Evolutionary conservation across 164 flowering plant species (phyloP), one percentile per base, ranked within the genome.

Genomic region (Nelumbo lutea): DNA sequence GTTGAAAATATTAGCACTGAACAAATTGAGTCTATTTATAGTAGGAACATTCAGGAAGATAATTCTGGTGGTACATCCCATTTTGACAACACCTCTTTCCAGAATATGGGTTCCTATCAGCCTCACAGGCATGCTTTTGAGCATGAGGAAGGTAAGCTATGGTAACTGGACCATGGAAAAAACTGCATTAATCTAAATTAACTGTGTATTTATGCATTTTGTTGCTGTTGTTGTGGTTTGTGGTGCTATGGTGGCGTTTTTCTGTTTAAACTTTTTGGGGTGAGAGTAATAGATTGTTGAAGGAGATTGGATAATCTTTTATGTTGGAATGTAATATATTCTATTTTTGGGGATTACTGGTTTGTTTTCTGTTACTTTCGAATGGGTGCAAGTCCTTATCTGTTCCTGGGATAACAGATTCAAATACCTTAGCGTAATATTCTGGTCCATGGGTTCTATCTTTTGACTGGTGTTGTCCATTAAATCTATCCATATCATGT

Each of bases 91-190:
- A 77, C 79, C 67, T 73, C 81, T 51, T 85, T 83, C 69, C 60
- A 77, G 62, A 78, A 81, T 69, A 73, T 73, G 68, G 72, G 65
- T 61, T 75, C 90, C 48, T 86, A 82, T 75, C 83, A 85, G 67
- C 62, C 79, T 72, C 84, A 83, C 13, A 58, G 65, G 67, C 88
- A 84, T 72, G 66, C 65, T 47, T 81, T 72, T 75, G 90, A 86
- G 72, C 75, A 76, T 72, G 73, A 68, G 51, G 93, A 86, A 84
- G 92, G 98, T 90, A 77, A 70, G n/a, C 52, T 56, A 53, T 11
- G n/a, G 57, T 10, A 53, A 27, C 27, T 27, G 27, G 27, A 27
- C 27, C 0, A 27, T 27, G 27, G 27, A 27, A 27, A 27, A 27
- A 27, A 27, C 27, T 27, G 27, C 27, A 27, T 27, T 27, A 27